Evolutionary conservation across 2,329 filamentous ascomycete species (phyloP).

Genomic region (Macrophomina pseudophaseolina): DNA sequence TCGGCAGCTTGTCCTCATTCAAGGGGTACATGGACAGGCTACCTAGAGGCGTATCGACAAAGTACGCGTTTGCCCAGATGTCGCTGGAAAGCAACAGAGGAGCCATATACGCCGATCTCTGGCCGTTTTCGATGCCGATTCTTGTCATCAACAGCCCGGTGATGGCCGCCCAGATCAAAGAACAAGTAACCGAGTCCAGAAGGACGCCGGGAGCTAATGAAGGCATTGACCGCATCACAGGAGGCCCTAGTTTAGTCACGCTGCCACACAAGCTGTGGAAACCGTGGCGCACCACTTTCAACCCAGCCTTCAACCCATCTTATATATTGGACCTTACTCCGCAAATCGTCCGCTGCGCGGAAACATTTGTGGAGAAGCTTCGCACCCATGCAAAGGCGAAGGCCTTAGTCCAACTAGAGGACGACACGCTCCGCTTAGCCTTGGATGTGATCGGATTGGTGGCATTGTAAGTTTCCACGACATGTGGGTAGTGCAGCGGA

Average conservation of each 20-base stretch:
- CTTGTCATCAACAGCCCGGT: conserved; percentile 47
- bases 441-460: conserved; percentile 38
- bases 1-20: neutral
- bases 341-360: conserved; percentile 41
- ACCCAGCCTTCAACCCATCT: conserved; percentile 41
- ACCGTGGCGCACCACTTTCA: conserved; percentile 28
- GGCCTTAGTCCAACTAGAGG: conserved; percentile 36
- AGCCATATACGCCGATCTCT: conserved; percentile 53
- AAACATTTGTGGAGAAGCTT: conserved; percentile 38
- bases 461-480: conserved; percentile 27
- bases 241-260: conserved; percentile 35
- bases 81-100: neutral
- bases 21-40: neutral
- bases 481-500: neutral
- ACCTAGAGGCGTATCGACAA: neutral
- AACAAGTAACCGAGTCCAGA: neutral
- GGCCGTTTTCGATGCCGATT: conserved; percentile 45
- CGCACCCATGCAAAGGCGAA: conserved; percentile 31
- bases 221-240: neutral
- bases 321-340: conserved; percentile 39
- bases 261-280: conserved; percentile 28
- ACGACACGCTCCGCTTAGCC: conserved; percentile 32
- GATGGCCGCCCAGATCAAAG: conserved; percentile 31
- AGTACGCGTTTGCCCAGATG: neutral
- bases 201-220: neutral